Evolutionary conservation across 371 early-diverging fungal species (phyloP).

Genomic region (Conidiobolus incongruus): DNA sequence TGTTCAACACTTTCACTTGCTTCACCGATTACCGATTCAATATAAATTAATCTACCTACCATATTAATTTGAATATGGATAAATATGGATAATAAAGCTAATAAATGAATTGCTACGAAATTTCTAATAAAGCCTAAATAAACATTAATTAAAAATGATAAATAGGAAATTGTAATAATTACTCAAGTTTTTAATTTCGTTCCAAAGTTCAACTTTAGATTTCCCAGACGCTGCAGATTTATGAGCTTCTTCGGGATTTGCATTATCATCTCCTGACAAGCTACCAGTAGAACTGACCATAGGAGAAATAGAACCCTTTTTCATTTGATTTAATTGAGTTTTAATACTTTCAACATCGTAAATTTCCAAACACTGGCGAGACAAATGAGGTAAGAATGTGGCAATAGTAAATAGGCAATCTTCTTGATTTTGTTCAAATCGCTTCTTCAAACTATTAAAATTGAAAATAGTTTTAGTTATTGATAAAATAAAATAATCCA

Average conservation of each 20-base stretch:
- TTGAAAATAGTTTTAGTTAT: too few species aligned
- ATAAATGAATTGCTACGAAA: slow-evolving; percentile 53
- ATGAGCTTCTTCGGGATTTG: neutral
- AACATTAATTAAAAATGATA: too few species aligned
- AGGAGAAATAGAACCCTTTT: neutral
- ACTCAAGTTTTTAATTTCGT: slow-evolving; percentile 63
- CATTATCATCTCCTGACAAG: neutral
- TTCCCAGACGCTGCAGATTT: neutral
- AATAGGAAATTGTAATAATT: too few species aligned
- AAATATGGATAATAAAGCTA: slow-evolving; percentile 53
- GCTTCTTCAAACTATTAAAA: neutral
- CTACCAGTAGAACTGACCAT: neutral
- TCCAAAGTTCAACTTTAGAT: slow-evolving; percentile 59
- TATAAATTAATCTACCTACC: slow-evolving; percentile 73
- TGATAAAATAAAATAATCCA: too few species aligned
- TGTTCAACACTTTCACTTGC: slow-evolving; percentile 10
- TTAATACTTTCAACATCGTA: neutral
- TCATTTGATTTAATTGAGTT: neutral
- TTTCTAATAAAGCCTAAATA: slow-evolving; percentile 54
- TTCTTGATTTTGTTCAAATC: slow-evolving; percentile 1
- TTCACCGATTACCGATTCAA: slow-evolving; percentile 49
- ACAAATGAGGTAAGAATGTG: neutral
- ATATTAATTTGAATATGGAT: slow-evolving; percentile 76
- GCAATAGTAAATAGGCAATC: neutral
- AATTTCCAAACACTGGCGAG: too few species aligned